Percentiles rank a stretch among this genome's conserved stretches.
phyloP scores from a whole-genome alignment of 106 monocot genomes.

The Dioscorea dumetorum region DNA sequence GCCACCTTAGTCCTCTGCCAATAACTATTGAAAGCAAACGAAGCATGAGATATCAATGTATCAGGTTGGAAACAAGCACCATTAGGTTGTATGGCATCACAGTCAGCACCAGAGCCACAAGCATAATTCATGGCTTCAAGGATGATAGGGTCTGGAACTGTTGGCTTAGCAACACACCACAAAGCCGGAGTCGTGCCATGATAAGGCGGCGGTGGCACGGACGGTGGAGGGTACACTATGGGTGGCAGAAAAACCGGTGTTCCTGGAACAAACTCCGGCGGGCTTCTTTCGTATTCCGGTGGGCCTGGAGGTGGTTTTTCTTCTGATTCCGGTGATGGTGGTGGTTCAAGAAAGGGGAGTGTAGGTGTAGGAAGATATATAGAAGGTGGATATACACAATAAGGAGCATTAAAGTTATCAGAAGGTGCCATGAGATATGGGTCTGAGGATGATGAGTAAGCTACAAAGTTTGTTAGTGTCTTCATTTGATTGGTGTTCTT shows the following conservation, averaged over 20 bases:
- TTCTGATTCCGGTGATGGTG: constrained; percentile 7
- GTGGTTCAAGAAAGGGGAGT: neutral
- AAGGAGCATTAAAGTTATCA: constrained; percentile 26
- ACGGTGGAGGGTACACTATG: constrained; percentile 45
- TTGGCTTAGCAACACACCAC: constrained; percentile 78
- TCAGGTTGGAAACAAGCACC: constrained; percentile 60
- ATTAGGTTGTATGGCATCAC: constrained; percentile 43
- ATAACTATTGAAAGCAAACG: constrained; percentile 75
- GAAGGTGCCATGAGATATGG: constrained; percentile 34
- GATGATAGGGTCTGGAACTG: constrained; percentile 66
- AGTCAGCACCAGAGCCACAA: constrained; percentile 65
- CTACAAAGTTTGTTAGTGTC: constrained; percentile 8
- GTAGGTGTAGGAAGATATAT: neutral
- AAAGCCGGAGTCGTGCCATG: neutral
- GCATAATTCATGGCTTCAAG: constrained; percentile 79
- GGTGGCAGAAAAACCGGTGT: constrained; percentile 42
- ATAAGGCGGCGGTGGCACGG: constrained; percentile 17
- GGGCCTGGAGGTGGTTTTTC: constrained; percentile 7
- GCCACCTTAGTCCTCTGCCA: constrained; percentile 52
- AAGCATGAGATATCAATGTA: constrained; percentile 54
- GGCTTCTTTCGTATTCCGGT: constrained; percentile 15
- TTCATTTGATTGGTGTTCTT: neutral
- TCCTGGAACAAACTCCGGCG: constrained; percentile 27
- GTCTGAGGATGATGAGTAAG: constrained; percentile 15
- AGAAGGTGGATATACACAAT: constrained; percentile 29